Conservation (phyloP, 768 basidiomycete species). For the Agaricus blazei region DNA sequence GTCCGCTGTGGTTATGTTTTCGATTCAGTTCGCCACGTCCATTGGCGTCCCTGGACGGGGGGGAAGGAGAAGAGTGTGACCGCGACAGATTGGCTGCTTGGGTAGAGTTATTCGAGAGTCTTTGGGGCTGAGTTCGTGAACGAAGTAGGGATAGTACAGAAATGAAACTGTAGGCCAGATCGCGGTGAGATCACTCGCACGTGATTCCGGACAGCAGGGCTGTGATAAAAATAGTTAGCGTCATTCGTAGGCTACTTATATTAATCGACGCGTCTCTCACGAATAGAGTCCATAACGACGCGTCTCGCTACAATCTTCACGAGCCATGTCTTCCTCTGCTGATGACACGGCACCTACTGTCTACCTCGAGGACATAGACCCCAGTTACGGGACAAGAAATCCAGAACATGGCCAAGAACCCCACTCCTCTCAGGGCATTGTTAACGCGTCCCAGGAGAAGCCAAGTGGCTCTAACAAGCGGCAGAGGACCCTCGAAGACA, state of each 20-base stretch:
- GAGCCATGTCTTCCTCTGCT: slow-evolving; percentile 3
- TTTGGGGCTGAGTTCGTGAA: no score
- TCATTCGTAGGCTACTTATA: neutral
- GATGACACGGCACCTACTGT: slow-evolving; percentile 18
- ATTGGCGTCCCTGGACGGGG: slow-evolving; percentile 50
- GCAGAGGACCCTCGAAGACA: slow-evolving; percentile 62
- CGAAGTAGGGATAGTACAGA: neutral
- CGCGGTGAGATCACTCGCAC: slow-evolving; percentile 1
- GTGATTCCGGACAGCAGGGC: neutral
- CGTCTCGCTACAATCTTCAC: neutral
- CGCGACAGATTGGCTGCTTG: slow-evolving; percentile 60
- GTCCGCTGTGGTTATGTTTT: slow-evolving; percentile 30
- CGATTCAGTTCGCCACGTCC: slow-evolving; percentile 45
- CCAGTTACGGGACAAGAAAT: slow-evolving; percentile 3
- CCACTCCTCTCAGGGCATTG: slow-evolving; percentile 5
- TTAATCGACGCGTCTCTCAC: slow-evolving; percentile 7
- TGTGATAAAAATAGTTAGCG: slow-evolving; percentile 3
- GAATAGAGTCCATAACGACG: neutral
- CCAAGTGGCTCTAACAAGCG: slow-evolving; percentile 31
- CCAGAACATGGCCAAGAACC: neutral
- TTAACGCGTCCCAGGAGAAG: slow-evolving; percentile 7
- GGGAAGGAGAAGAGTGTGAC: slow-evolving; percentile 74
- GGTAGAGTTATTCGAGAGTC: neutral
- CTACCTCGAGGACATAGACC: slow-evolving; percentile 44
- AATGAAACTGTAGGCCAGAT: neutral